Evolutionary conservation across 169 alveolate species (phyloP).

Genomic region (Plasmodium gaboni): DNA sequence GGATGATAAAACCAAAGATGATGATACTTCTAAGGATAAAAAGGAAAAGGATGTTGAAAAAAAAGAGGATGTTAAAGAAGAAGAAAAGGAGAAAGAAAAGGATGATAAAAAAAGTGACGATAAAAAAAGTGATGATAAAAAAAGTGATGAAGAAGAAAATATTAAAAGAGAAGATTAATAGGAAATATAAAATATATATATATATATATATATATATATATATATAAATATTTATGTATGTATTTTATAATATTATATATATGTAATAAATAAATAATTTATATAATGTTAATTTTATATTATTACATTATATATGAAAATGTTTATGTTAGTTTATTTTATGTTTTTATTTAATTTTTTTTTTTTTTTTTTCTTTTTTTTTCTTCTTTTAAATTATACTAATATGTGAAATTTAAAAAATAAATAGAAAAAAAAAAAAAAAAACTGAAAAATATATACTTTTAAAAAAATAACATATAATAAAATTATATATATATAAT

Average conservation of each 20-base stretch:
- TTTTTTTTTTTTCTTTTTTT: background rate
- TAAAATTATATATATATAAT: too few species aligned
- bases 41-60: background rate
- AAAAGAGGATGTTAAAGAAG: background rate
- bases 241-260: background rate
- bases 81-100: too few species aligned
- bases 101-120: background rate
- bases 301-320: too few species aligned
- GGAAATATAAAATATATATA: background rate
- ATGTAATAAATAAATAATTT: too few species aligned
- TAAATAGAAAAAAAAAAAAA: too few species aligned
- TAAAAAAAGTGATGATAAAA: background rate
- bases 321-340: too few species aligned
- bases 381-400: background rate
- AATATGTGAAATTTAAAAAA: too few species aligned
- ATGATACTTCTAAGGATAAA: background rate
- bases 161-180: conserved; percentile 5
- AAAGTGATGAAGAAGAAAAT: background rate
- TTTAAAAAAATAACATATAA: too few species aligned
- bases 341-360: background rate
- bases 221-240: conserved; percentile 9
- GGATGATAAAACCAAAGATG: conserved; percentile 2
- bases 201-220: background rate
- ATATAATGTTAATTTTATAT: too few species aligned
- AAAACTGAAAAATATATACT: too few species aligned